These are phyloP conservation scores for Isabelozyma heimii DNA, from an alignment of 805 yeast genomes.

Conservation along the genomic window DNA sequence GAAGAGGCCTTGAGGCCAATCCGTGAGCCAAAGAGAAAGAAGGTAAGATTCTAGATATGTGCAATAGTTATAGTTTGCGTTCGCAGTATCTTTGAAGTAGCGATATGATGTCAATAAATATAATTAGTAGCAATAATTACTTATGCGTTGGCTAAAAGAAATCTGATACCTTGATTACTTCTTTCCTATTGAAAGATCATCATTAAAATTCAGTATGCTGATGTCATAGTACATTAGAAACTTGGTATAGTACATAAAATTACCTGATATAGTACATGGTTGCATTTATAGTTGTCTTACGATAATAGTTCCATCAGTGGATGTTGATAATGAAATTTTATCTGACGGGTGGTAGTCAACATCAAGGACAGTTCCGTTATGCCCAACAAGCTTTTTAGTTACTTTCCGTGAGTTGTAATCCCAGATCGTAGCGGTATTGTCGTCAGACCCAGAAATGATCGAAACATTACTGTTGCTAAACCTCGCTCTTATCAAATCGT, in stretches of 20 bases:
- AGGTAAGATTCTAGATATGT: slow-evolving; percentile 10
- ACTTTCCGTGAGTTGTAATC: slow-evolving; percentile 50
- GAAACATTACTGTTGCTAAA: slow-evolving; percentile 41
- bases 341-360: slow-evolving; percentile 50
- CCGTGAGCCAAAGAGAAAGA: slow-evolving; percentile 4
- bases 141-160: no score
- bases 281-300: slow-evolving; percentile 34
- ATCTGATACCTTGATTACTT: no score
- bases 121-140: neutral
- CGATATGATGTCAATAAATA: no score
- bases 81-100: no score
- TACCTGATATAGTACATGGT: neutral
- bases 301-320: slow-evolving; percentile 56
- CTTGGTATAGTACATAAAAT: neutral
- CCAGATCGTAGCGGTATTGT: slow-evolving; percentile 59
- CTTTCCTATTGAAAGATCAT: no score
- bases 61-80: neutral
- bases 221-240: neutral
- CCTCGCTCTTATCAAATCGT: slow-evolving; percentile 47
- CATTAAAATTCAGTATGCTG: no score
- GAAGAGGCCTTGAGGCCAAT: neutral
- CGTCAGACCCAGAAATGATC: slow-evolving; percentile 61
- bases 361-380: slow-evolving; percentile 59
- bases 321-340: slow-evolving; percentile 44
- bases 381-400: slow-evolving; percentile 53